phyloP scores from a whole-genome alignment of 352 stramenopile genomes.

The Globisporangium recalcitrans region DNA sequence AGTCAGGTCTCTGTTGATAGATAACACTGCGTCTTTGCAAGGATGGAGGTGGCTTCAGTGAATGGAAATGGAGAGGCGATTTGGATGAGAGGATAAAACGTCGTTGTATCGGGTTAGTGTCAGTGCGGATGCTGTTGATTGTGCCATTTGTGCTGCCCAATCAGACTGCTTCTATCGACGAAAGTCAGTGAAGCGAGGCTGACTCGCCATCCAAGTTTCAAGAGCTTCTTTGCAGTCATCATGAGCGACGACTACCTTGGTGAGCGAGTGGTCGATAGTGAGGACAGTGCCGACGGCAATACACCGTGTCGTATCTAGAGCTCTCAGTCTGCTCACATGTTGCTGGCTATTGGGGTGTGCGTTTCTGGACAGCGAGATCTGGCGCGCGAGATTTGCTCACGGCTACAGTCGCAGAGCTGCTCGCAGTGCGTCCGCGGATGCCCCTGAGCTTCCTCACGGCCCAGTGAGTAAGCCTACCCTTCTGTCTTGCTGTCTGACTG shows the following conservation, averaged over 20 bases:
- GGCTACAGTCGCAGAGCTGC: conserved; percentile 7
- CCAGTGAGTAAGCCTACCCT: conserved; percentile 1
- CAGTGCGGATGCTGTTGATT: neutral
- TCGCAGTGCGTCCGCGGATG: conserved; percentile 7
- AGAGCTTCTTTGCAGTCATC: no score
- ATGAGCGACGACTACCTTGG: conserved; percentile 17
- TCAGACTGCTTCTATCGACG: no score
- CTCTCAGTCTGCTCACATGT: neutral
- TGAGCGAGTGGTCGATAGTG: neutral
- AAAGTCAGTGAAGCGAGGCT: no score
- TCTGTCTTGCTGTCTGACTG: neutral
- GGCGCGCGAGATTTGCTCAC: conserved; percentile 13
- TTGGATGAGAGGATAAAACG: neutral
- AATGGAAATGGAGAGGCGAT: neutral
- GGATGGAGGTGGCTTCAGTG: neutral
- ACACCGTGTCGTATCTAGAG: no score
- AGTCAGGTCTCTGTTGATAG: neutral
- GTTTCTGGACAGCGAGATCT: conserved; percentile 3
- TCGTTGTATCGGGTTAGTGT: neutral
- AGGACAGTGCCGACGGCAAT: neutral
- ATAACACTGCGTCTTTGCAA: neutral
- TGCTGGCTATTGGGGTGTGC: neutral
- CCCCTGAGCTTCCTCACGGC: conserved; percentile 13
- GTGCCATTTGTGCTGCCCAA: no score
- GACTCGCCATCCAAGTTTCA: no score